A percentile compares a stretch with the other conserved stretches of the same genome.
Conservation (phyloP, 2,329 filamentous ascomycete species). For the Stagonosporopsis vannaccii region DNA sequence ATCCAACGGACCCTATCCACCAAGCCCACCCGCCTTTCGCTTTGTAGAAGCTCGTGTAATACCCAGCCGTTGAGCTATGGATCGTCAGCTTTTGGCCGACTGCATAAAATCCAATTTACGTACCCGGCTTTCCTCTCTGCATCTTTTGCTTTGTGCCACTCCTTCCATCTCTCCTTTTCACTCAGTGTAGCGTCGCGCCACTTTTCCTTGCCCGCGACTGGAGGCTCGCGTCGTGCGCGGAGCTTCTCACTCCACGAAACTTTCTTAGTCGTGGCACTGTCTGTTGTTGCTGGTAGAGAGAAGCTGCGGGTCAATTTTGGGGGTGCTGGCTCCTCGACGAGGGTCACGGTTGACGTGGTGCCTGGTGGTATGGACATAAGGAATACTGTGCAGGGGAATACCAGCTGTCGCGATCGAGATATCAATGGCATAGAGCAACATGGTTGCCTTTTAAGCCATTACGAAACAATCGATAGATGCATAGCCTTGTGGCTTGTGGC, state of each 20-base stretch:
- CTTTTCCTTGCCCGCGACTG: conserved; percentile 26
- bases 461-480: background rate
- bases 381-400: background rate
- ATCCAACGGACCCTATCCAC: conserved; percentile 4
- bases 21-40: conserved; percentile 23
- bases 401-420: background rate
- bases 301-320: conserved; percentile 9
- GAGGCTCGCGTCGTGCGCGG: conserved; percentile 1
- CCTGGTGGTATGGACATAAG: background rate
- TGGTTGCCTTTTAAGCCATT: background rate
- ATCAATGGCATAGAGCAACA: too few species aligned
- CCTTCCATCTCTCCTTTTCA: conserved; percentile 37
- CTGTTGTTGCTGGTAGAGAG: background rate
- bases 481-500: conserved; percentile 7
- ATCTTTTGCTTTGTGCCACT: conserved; percentile 37
- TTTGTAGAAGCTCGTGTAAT: conserved; percentile 25
- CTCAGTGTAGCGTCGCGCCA: conserved; percentile 33
- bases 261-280: background rate
- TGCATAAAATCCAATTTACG: background rate
- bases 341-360: conserved; percentile 6
- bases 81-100: background rate
- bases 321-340: background rate
- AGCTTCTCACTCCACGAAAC: conserved; percentile 21
- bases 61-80: conserved; percentile 22
- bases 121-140: conserved; percentile 27